phyloP scores from a whole-genome alignment of 2,329 filamentous ascomycete species.

The Claviceps cyperi region DNA sequence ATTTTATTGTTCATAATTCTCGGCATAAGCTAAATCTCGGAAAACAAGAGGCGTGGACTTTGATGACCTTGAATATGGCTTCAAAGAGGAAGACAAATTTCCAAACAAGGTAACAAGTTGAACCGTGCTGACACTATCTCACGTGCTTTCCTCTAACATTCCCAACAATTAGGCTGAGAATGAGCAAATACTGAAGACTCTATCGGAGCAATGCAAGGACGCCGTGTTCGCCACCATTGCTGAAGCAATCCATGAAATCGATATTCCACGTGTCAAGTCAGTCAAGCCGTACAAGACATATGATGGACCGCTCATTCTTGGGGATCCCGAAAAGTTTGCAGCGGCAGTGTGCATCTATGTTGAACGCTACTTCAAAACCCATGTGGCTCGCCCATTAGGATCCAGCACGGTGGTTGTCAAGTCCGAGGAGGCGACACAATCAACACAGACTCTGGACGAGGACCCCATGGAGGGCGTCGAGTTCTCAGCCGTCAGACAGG shows the following conservation, averaged over 20 bases:
- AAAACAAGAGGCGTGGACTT: constrained; percentile 68
- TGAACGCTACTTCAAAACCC: constrained; percentile 80
- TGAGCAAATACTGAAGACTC: constrained; percentile 49
- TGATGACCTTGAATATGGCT: constrained; percentile 76
- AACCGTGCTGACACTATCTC: neutral
- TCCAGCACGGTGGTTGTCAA: constrained; percentile 62
- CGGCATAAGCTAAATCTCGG: neutral
- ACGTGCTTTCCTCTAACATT: neutral
- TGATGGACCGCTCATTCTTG: constrained; percentile 66
- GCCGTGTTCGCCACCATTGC: constrained; percentile 72
- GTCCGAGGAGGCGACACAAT: constrained; percentile 35
- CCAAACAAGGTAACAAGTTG: constrained; percentile 42
- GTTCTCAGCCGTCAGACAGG: constrained; percentile 58
- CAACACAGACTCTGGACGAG: constrained; percentile 31
- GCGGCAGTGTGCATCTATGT: constrained; percentile 71
- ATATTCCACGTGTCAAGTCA: constrained; percentile 60
- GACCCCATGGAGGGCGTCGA: constrained; percentile 36
- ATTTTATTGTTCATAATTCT: neutral
- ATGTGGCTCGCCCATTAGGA: constrained; percentile 56
- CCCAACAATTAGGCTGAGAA: constrained; percentile 36
- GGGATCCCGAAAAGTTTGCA: constrained; percentile 58
- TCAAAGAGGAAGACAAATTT: constrained; percentile 81
- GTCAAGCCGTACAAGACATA: constrained; percentile 66
- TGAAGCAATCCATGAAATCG: constrained; percentile 69
- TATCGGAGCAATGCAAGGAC: constrained; percentile 52